Percentiles rank a stretch among this genome's conserved stretches.
phyloP scores from a whole-genome alignment of 2,329 filamentous ascomycete species.

The Incumbomyces delicatus region DNA sequence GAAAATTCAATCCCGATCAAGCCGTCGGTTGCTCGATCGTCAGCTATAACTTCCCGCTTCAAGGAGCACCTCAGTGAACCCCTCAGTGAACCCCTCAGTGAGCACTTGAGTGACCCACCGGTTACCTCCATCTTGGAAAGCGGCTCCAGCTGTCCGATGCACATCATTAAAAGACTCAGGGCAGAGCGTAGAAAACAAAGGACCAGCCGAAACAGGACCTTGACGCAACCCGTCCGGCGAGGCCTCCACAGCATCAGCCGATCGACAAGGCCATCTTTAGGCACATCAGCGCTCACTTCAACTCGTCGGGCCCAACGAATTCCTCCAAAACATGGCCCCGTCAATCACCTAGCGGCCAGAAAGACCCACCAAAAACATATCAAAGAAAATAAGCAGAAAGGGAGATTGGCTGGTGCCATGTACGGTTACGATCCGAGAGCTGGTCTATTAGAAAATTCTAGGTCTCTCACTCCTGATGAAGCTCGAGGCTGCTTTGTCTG shows the following conservation, averaged over 20 bases:
- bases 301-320: slow-evolving; percentile 30
- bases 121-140: background rate
- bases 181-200: background rate
- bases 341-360: slow-evolving; percentile 25
- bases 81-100: background rate
- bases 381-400: slow-evolving; percentile 3
- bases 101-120: background rate
- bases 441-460: slow-evolving; percentile 2
- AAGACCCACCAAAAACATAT: background rate
- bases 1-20: background rate
- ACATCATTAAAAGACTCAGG: background rate
- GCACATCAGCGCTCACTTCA: too few species aligned
- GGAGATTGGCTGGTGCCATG: slow-evolving; percentile 6
- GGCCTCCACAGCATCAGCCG: background rate
- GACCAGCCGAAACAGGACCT: background rate
- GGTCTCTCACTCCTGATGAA: background rate
- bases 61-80: too few species aligned
- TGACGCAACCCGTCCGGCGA: too few species aligned
- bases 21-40: too few species aligned
- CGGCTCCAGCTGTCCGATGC: background rate
- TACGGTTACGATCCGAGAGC: slow-evolving; percentile 18
- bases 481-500: slow-evolving; percentile 2
- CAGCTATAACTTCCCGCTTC: too few species aligned
- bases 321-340: slow-evolving; percentile 40
- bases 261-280: background rate